Evolutionary conservation across 1,284 basidiomycete species (phyloP).

Genomic region (Ceratobasidium sp.): DNA sequence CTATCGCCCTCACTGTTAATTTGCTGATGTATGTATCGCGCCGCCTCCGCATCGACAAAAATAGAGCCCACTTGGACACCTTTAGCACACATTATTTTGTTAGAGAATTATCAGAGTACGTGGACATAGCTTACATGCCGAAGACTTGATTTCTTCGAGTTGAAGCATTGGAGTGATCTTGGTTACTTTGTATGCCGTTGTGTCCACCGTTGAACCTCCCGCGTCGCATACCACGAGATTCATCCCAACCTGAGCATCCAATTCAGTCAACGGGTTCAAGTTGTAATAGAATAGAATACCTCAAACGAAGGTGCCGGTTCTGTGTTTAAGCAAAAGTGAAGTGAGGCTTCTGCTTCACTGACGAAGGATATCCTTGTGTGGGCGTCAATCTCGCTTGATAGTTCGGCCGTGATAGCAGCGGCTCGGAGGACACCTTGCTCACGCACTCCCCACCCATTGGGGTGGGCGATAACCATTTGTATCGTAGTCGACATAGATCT

Average conservation of each 20-base stretch:
- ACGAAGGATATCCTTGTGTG: constrained; percentile 30
- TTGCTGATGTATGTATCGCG: neutral
- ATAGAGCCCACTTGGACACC: constrained; percentile 22
- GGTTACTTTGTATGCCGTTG: neutral
- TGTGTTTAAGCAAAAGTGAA: constrained; percentile 42
- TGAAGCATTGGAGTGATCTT: neutral
- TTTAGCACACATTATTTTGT: too few relatives aligned
- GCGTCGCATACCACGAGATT: constrained; percentile 6
- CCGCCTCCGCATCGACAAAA: constrained; percentile 5
- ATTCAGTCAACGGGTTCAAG: too few relatives aligned
- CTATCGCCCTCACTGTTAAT: neutral
- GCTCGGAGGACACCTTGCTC: constrained; percentile 34
- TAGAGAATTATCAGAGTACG: too few relatives aligned
- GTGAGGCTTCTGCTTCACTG: constrained; percentile 43
- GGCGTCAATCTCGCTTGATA: neutral
- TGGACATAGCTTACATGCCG: neutral
- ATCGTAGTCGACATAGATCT: neutral
- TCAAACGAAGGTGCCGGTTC: too few relatives aligned
- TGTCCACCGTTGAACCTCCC: neutral
- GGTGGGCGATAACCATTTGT: constrained; percentile 37
- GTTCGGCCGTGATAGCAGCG: constrained; percentile 19
- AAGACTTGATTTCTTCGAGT: neutral
- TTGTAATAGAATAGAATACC: too few relatives aligned
- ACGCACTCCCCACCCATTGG: constrained; percentile 34
- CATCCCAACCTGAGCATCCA: neutral